Conservation (phyloP, 2,329 filamentous ascomycete genomes). For the Cryphonectria radicalis region DNA sequence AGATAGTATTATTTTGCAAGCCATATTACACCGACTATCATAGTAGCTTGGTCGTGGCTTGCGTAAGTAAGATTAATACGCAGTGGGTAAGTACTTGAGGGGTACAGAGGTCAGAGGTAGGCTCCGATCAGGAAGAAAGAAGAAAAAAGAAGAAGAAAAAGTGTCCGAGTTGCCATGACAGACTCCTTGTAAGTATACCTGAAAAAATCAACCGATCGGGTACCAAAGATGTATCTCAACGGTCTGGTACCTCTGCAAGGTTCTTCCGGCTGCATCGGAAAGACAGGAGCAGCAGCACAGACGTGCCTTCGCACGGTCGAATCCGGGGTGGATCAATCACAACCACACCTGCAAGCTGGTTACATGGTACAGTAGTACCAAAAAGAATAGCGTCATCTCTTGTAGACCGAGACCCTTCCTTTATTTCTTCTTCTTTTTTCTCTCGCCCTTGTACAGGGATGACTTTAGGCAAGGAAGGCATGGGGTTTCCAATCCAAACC, state of each 20-base stretch:
- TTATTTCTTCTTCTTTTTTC: neutral
- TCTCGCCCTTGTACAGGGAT: neutral
- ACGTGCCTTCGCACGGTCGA: neutral
- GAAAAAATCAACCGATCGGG: neutral
- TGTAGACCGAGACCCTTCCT: neutral
- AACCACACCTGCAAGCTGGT: neutral
- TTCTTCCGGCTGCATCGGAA: no score
- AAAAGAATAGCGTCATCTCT: neutral
- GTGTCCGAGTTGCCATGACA: neutral
- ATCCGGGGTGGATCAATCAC: no score
- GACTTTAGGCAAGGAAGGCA: neutral
- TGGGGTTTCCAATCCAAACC: neutral
- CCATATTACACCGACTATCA: neutral
- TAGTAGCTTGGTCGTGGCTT: neutral
- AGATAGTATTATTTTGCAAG: neutral
- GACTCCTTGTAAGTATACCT: neutral
- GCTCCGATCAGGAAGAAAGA: no score
- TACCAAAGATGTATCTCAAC: neutral
- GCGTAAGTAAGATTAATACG: neutral
- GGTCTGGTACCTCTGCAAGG: neutral
- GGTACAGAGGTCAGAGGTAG: no score
- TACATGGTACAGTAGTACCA: neutral
- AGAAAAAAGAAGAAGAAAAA: no score
- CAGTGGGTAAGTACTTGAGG: neutral
- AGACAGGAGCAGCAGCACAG: neutral